Conservation (phyloP, 2,329 filamentous ascomycete genomes). For the Lachnellula hyalina region DNA sequence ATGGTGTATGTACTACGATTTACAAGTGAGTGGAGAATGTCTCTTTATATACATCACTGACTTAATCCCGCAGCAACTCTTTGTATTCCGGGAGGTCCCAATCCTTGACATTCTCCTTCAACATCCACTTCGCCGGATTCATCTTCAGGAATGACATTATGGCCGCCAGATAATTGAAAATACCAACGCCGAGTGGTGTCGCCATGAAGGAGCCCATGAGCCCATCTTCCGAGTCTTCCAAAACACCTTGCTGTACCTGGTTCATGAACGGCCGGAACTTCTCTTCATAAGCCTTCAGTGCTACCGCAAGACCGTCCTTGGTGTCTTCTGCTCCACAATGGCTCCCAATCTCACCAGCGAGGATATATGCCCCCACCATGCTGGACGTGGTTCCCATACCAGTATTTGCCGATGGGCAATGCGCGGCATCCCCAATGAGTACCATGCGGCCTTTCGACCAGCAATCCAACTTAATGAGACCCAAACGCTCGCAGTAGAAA, state of each 20-base stretch:
- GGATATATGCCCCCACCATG: constrained; percentile 46
- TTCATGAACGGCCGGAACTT: constrained; percentile 40
- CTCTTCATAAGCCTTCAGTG: constrained; percentile 38
- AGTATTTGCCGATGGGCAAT: constrained; percentile 41
- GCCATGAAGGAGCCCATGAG: constrained; percentile 23
- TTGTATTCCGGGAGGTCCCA: constrained; percentile 34
- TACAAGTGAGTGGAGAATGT: background rate
- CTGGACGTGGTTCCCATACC: constrained; percentile 47
- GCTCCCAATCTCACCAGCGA: constrained; percentile 46
- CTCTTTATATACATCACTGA: background rate
- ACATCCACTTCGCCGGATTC: constrained; percentile 29
- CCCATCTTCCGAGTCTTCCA: background rate
- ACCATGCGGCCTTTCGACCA: constrained; percentile 43
- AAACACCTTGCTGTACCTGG: constrained; percentile 32
- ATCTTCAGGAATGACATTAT: constrained; percentile 32
- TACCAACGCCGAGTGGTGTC: constrained; percentile 29
- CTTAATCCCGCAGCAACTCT: background rate
- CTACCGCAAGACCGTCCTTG: constrained; percentile 34
- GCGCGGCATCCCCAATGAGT: constrained; percentile 50
- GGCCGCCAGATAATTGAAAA: constrained; percentile 31
- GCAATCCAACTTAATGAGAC: constrained; percentile 37
- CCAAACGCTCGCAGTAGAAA: constrained; percentile 41
- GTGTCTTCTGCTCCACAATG: background rate
- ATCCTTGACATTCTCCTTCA: constrained; percentile 30
- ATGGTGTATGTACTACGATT: background rate